Conservation (phyloP, 331 rosid genomes). For the Quercus lobata region DNA sequence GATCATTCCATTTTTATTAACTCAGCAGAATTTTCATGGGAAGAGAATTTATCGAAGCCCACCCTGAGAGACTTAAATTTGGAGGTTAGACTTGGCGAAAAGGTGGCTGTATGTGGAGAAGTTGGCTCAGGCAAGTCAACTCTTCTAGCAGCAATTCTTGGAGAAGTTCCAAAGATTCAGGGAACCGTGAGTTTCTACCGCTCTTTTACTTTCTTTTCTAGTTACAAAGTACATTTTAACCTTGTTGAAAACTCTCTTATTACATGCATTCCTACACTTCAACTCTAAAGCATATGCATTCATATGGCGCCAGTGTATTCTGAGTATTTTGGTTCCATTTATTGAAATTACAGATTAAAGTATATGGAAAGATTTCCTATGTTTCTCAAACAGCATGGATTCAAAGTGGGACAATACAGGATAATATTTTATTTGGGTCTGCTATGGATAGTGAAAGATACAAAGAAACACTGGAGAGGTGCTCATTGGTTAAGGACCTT, state of each 20-base stretch:
- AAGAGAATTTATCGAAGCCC: conserved; percentile 39
- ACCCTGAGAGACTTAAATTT: conserved; percentile 56
- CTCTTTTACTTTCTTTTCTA: neutral
- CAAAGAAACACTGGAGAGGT: conserved; percentile 60
- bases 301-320: too few relatives aligned
- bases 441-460: conserved; percentile 55
- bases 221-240: too few relatives aligned
- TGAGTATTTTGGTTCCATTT: neutral
- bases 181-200: conserved; percentile 50
- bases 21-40: conserved; percentile 77
- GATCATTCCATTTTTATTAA: conserved; percentile 37
- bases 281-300: too few relatives aligned
- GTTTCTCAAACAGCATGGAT: conserved; percentile 94
- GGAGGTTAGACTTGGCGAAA: conserved; percentile 54
- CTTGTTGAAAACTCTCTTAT: neutral
- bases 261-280: neutral
- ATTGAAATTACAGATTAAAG: conserved; percentile 50
- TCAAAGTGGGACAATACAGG: conserved; percentile 67
- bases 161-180: conserved; percentile 54
- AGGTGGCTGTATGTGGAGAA: conserved; percentile 88
- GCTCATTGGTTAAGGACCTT: conserved; percentile 70
- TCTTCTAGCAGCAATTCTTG: conserved; percentile 74
- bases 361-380: conserved; percentile 65
- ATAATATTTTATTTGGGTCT: conserved; percentile 72
- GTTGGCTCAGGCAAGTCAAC: conserved; percentile 94